phyloP scores from a whole-genome alignment of 1,284 basidiomycete genomes.

The Heterobasidion parviporum region DNA sequence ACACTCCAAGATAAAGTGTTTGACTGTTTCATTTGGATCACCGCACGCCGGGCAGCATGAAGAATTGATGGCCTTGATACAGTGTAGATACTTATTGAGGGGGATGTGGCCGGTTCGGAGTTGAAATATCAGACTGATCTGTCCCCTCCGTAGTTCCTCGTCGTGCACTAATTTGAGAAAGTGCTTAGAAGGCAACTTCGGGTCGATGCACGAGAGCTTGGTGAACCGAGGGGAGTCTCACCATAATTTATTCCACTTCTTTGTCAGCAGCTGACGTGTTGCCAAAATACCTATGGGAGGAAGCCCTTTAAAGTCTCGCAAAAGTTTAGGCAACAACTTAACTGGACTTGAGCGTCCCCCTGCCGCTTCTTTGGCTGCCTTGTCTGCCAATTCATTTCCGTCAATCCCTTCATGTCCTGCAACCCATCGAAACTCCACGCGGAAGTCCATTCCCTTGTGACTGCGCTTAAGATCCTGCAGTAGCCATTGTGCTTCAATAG shows the following conservation, averaged over 20 bases:
- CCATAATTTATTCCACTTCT: not conserved
- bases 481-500: not conserved
- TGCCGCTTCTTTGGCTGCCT: not conserved
- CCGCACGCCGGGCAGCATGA: slow-evolving; percentile 18
- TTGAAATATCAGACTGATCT: slow-evolving; percentile 18
- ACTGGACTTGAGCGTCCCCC: not conserved
- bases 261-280: too few relatives aligned
- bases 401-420: slow-evolving; percentile 1
- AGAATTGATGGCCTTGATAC: slow-evolving; percentile 10
- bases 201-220: not conserved
- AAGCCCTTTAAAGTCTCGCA: too few relatives aligned
- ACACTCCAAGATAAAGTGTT: slow-evolving; percentile 19
- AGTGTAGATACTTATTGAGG: slow-evolving; percentile 17
- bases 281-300: too few relatives aligned
- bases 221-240: not conserved
- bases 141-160: not conserved
- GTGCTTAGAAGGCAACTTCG: not conserved
- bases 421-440: not conserved
- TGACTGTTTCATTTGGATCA: slow-evolving; percentile 12
- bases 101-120: slow-evolving; percentile 20
- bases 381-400: slow-evolving; percentile 1
- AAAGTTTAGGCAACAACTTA: not conserved
- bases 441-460: not conserved
- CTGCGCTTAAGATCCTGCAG: not conserved
- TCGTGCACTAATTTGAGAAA: slow-evolving; percentile 4